phyloP scores from a whole-genome alignment of 2,329 filamentous ascomycete genomes.

The Aspergillus sclerotialis region DNA sequence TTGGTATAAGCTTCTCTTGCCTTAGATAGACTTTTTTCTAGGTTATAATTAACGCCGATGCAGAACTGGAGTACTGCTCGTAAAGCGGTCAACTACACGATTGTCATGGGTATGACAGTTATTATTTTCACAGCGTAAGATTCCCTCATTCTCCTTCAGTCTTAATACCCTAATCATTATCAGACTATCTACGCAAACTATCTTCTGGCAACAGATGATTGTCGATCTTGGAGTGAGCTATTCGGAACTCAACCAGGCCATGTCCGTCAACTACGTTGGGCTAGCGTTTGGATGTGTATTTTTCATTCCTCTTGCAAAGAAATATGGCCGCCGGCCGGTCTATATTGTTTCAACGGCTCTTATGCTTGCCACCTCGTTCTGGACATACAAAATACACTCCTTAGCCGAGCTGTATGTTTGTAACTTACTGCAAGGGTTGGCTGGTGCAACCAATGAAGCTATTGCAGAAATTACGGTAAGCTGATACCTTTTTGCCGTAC shows the following conservation, averaged over 20 bases:
- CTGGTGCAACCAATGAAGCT: slow-evolving; percentile 32
- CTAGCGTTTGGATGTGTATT: slow-evolving; percentile 40
- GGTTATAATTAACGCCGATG: not conserved
- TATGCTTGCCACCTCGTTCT: slow-evolving; percentile 31
- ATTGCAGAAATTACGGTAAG: slow-evolving; percentile 35
- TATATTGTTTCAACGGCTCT: slow-evolving; percentile 37
- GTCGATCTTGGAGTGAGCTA: slow-evolving; percentile 38
- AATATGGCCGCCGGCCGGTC: slow-evolving; percentile 39
- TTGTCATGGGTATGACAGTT: slow-evolving; percentile 37
- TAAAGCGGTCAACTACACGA: slow-evolving; percentile 37
- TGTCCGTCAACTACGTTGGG: slow-evolving; percentile 40
- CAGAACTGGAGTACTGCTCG: slow-evolving; percentile 40
- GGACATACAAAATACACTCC: slow-evolving; percentile 36
- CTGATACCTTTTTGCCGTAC: slow-evolving; percentile 10
- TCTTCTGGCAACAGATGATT: slow-evolving; percentile 42
- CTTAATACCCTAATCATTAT: no score
- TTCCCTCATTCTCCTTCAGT: no score
- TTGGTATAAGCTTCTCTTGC: slow-evolving; percentile 21
- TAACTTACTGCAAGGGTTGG: slow-evolving; percentile 34
- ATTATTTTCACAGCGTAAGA: slow-evolving; percentile 35
- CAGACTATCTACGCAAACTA: slow-evolving; percentile 32
- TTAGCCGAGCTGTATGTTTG: slow-evolving; percentile 36
- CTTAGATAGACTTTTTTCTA: no score
- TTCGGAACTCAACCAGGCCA: slow-evolving; percentile 37
- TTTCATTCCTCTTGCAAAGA: slow-evolving; percentile 42